phyloP scores from a whole-genome alignment of 2,329 filamentous ascomycete genomes.

The Emmonsiellopsis sp. region DNA sequence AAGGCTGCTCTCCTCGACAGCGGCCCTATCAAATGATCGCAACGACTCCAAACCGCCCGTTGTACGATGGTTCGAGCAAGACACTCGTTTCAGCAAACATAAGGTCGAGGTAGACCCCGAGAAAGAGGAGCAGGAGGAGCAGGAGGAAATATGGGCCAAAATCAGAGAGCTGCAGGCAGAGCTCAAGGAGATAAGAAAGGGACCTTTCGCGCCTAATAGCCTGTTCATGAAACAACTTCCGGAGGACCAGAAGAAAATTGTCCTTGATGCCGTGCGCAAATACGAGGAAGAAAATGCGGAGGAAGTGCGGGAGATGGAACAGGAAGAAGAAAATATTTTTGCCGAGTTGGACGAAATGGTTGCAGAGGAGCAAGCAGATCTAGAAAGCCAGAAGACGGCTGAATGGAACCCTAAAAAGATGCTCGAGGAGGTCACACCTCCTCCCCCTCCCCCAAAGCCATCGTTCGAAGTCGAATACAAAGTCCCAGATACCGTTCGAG shows the following conservation, averaged over 20 bases:
- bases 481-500: constrained; percentile 25
- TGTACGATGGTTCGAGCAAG: constrained; percentile 35
- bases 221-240: constrained; percentile 34
- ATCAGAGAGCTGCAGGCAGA: constrained; percentile 32
- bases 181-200: constrained; percentile 29
- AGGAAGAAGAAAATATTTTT: constrained; percentile 2
- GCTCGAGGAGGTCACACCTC: constrained; percentile 12
- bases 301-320: constrained; percentile 7
- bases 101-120: constrained; percentile 30
- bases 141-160: constrained; percentile 26
- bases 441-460: constrained; percentile 10
- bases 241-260: constrained; percentile 30
- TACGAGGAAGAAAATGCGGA: constrained; percentile 28
- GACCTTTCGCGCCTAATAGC: constrained; percentile 34
- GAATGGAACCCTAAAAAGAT: constrained; percentile 20
- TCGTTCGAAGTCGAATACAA: constrained; percentile 24
- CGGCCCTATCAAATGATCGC: constrained; percentile 18
- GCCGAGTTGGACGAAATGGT: constrained; percentile 23
- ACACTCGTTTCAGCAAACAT: constrained; percentile 25
- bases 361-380: constrained; percentile 18
- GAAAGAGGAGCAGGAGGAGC: constrained; percentile 28
- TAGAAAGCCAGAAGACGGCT: background rate
- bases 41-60: constrained; percentile 26
- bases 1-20: constrained; percentile 24
- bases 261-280: constrained; percentile 33